Base-by-base conservation (phyloP, 2,329 filamentous ascomycete species). In the Scedosporium dehoogii region DNA sequence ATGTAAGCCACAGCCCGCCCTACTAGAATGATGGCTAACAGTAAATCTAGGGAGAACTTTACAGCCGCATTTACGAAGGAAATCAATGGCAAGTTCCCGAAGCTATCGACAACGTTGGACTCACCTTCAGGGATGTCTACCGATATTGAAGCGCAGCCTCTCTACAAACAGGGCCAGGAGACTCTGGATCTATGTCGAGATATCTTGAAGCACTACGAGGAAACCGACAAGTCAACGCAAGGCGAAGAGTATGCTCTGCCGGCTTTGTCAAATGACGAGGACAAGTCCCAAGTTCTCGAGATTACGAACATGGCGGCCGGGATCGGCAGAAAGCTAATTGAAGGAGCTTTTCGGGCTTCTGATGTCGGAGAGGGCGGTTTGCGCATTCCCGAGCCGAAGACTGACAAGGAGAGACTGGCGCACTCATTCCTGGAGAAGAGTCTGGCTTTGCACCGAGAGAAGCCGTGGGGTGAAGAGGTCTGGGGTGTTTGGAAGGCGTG, bases 401-500 rank as follows among this genome's bases (percentile, higher is more conserved):
- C 27, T n/a, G 25, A 29, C 12, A 33, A 27, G 25, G 57, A 58
- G 5, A 46, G 63, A 41, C 46, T 63, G 12, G 64, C 63, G 12
- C 23, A 60, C 6, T 27, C 61, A 27, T 59, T 66, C 27, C 65
- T 66, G 41, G 29, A 58, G 38, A 61, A 65, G 27, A 66, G 64
- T 23, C 16, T 66, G 48, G 44, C 58, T 14, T 44, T 59, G 46
- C 25, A 64, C 46, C 55, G 55, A 29, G 38, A 61, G 14, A 62
- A 62, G 48, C 51, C 64, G 27, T 66, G 64, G 65, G 65, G 65
- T 6, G 58, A 65, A 59, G 63, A 51, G 1, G 57, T 62, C 16
- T 65, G 65, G 64, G 60, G 61, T 7, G 10, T 65, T 6, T 66
- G 62, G 56, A 60, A 64, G 23, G 61, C 59, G 42, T 57, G 63